Evolutionary conservation across 2,329 filamentous ascomycete species (phyloP), one percentile per base, ranked within the genome.

Genomic region (Helminthosporium solani): DNA sequence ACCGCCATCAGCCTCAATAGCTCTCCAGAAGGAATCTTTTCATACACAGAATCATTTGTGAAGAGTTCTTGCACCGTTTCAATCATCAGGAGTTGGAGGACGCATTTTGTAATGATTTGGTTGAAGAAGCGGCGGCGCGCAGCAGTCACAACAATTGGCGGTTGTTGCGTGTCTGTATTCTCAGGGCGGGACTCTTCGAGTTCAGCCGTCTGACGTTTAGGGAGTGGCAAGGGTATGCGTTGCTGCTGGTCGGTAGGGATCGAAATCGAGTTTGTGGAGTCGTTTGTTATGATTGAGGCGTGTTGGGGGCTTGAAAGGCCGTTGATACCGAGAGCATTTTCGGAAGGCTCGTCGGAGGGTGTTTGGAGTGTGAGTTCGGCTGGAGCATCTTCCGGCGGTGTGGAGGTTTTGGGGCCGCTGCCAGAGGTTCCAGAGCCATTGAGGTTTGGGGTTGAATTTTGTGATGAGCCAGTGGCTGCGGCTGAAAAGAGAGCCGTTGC

Each of bases 1-100:
- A 99, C 79, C 1, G 82, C 83, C 95, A 99, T 99, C 12, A 99
- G 78, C 2, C 91, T 85, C 16, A 99, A 78, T 0, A 99, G 83
- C 66, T 97, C 90, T 8, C 82, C 76, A 0, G 90, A 96, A 0
- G 94, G 95, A 31, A 99, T 99, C 67, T 95, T 85, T 5, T 85
- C 80, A 67, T 99, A 99, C 14, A 99, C 95, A 1, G 88, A 83
- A 66, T 97, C 91, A 70, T 97, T 99, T 58, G 90, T 95, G 75
- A 99, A 99, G 39, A 99, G 83, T 71, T 99, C 95, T 63, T 95
- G 95, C 33, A 99, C 95, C 0, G 95, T 99, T 71, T 99, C 95
- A 60, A 99, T 99, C 90, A 99, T 99, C 54, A 99, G 83, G 2
- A 99, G 82, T 70, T 99, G 95, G 7, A 99, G 78, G 3, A 99